Conservation (phyloP, 139 green algal genomes). For the Axilococcus clingmanii region DNA sequence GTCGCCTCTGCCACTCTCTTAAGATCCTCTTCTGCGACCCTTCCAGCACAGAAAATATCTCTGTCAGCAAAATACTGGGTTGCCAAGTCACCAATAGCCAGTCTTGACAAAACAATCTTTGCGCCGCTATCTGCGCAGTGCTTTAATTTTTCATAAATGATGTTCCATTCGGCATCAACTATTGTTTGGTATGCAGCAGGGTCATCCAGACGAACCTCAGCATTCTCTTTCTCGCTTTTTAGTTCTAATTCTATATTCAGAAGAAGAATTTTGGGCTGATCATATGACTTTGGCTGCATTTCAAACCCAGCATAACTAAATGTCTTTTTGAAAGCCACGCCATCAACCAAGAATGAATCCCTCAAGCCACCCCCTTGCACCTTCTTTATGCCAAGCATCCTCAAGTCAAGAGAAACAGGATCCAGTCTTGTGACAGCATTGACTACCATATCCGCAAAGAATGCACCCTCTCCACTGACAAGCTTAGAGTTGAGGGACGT, state of each 20-base stretch:
- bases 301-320: constrained; percentile 99
- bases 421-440: constrained; percentile 84
- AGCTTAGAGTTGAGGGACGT: constrained; percentile 96
- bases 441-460: constrained; percentile 96
- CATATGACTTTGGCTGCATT: constrained; percentile 95
- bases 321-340: constrained; percentile 99
- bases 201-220: constrained; percentile 88
- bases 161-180: constrained; percentile 98
- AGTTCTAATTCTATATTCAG: constrained; percentile 99
- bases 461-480: constrained; percentile 91
- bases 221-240: constrained; percentile 97
- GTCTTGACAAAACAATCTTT: constrained; percentile 84
- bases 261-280: constrained; percentile 84
- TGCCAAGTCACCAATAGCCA: constrained; percentile 89
- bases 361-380: constrained; percentile 84
- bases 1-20: constrained; percentile 79
- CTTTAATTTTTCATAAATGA: constrained; percentile 98
- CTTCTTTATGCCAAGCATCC: constrained; percentile 95
- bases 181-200: constrained; percentile 93
- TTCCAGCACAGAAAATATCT: constrained; percentile 94
- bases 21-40: constrained; percentile 82
- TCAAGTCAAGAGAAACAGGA: constrained; percentile 66
- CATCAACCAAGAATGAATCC: constrained; percentile 95
- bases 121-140: constrained; percentile 76
- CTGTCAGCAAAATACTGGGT: constrained; percentile 98